These are phyloP conservation scores for Colletotrichum destructivum DNA, from an alignment of 2,329 filamentous ascomycete genomes.

Conservation along the genomic window DNA sequence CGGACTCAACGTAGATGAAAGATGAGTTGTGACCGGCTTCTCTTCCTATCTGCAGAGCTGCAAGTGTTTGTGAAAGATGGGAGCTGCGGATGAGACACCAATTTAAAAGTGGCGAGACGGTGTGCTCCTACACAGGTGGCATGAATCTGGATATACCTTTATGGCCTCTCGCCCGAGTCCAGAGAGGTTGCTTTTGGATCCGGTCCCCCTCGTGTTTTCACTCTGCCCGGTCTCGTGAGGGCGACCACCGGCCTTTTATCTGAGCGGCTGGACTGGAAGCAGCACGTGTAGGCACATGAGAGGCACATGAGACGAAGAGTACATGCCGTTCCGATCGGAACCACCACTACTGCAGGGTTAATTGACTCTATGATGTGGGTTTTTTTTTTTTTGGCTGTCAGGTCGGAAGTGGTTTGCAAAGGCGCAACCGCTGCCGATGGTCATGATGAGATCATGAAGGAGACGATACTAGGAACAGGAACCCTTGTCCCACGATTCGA, in stretches of 20 bases:
- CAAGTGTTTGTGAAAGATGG: neutral
- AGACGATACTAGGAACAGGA: neutral
- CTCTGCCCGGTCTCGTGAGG: neutral
- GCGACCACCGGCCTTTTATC: neutral
- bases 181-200: neutral
- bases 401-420: no score
- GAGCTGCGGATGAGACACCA: neutral
- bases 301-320: no score
- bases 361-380: no score
- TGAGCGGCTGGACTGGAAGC: neutral
- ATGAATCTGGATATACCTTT: neutral
- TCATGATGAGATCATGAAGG: neutral
- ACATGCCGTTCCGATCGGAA: neutral
- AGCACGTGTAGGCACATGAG: neutral
- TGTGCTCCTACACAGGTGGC: neutral
- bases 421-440: no score
- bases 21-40: neutral
- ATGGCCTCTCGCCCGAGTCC: neutral
- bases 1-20: neutral
- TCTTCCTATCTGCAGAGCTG: no score
- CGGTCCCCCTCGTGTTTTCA: neutral
- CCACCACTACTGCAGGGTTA: no score
- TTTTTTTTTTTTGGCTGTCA: no score
- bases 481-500: neutral
- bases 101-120: neutral